Base-by-base conservation (phyloP, 179 eudicot genomes). In the Spergularia azorica region DNA sequence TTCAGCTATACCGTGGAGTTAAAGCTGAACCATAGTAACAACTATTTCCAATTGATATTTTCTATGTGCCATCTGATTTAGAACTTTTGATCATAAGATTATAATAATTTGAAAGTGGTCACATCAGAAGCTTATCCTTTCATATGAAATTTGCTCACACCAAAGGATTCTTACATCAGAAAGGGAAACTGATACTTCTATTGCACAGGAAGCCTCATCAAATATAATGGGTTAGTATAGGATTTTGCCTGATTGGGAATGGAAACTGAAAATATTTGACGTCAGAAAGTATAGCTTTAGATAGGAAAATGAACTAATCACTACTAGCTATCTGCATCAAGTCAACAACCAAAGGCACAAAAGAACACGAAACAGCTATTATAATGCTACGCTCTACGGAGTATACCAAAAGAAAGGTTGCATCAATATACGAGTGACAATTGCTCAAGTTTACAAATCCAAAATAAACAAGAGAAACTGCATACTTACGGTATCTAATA, bases 401-500 rank as follows among this genome's bases (percentile, higher is more conserved):
- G 32, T 26, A 10, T 5, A 60, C 32, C 36, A 60, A 60, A 60
- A 54, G 12, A 54, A 7, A 43, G 8, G 6, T 54, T 54, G 58
- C 58, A 54, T 54, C 58, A 5, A 43, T 43, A 43, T 43, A 7
- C 6, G 48, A 43, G 48, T 43, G 15, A 52, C 61, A 66, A 48
- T 9, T 15, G 26, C 51, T 36, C 5, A 62, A 18, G 57, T 21
- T 21, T 7, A n/a, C 41, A 43, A 2, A 51, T 46, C 14, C 41
- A 6, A 8, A 71, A 48, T 46, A 60, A 68, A 39, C 14, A 51
- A 60, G 59, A 26, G n/a, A 51, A 21, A 36, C 2, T 18, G 20
- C 51, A 63, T 55, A 17, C 83, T 72, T 87, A 93, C 97, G 81
- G 97, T 86, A 87, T 95, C 98, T 68, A 95, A 79, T 70, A 95